Conservation (phyloP, 2,329 filamentous ascomycete species). For the Teratosphaeria epicoccoides region DNA sequence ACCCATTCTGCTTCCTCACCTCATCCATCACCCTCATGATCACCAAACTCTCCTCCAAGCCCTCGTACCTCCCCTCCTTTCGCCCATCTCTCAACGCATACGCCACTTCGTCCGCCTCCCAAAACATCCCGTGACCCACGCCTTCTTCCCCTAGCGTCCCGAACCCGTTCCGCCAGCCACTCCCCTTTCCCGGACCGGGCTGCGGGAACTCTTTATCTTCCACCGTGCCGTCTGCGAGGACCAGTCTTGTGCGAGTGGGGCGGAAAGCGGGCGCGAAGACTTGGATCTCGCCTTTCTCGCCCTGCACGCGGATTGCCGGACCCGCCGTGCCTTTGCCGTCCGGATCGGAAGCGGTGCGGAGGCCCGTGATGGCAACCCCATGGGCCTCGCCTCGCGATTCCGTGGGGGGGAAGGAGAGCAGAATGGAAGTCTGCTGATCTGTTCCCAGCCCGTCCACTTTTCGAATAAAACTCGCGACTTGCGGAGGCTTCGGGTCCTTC, state of each 20-base stretch:
- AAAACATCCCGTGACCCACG: slow-evolving; percentile 75
- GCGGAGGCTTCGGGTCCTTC: slow-evolving; percentile 54
- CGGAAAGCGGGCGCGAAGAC: slow-evolving; percentile 62
- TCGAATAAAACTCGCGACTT: slow-evolving; percentile 56
- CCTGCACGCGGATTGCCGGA: slow-evolving; percentile 68
- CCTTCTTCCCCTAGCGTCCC: slow-evolving; percentile 38
- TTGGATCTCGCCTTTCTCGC: slow-evolving; percentile 71
- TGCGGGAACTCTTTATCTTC: slow-evolving; percentile 38
- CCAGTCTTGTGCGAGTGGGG: slow-evolving; percentile 40
- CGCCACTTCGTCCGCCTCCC: slow-evolving; percentile 73
- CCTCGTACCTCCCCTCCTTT: slow-evolving; percentile 61
- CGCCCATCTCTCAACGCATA: slow-evolving; percentile 65
- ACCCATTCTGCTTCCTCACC: slow-evolving; percentile 50
- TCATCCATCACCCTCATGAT: slow-evolving; percentile 79
- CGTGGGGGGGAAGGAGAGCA: slow-evolving; percentile 61
- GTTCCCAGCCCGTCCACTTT: slow-evolving; percentile 59
- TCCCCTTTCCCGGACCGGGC: slow-evolving; percentile 38
- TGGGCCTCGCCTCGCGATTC: slow-evolving; percentile 47
- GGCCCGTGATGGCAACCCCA: slow-evolving; percentile 51
- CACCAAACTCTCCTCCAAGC: slow-evolving; percentile 64
- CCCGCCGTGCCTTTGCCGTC: slow-evolving; percentile 49
- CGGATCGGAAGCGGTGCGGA: slow-evolving; percentile 53
- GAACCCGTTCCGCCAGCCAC: slow-evolving; percentile 39
- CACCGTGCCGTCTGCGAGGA: slow-evolving; percentile 34
- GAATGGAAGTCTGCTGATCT: slow-evolving; percentile 68